phyloP scores from a whole-genome alignment of 2,329 filamentous ascomycete species.

The Herpotrichia juniperi region DNA sequence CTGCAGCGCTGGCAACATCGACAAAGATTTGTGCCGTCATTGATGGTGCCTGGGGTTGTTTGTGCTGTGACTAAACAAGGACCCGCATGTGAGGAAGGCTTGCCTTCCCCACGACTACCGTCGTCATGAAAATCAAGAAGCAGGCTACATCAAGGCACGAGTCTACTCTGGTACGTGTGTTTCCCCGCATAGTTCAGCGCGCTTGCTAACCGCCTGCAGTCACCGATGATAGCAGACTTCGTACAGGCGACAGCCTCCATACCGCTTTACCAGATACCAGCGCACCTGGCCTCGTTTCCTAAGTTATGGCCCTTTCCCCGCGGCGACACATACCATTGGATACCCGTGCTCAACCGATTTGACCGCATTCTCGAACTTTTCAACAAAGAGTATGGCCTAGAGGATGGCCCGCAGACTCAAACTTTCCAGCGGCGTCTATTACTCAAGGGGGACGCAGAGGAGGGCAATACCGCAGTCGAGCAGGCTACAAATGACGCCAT shows the following conservation, averaged over 20 bases:
- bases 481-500: constrained; percentile 55
- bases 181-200: constrained; percentile 9
- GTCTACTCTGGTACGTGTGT: constrained; percentile 53
- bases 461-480: constrained; percentile 33
- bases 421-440: constrained; percentile 74
- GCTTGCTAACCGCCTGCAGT: constrained; percentile 59
- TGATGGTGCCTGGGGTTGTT: neutral
- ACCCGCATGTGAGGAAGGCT: constrained; percentile 42
- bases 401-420: constrained; percentile 77
- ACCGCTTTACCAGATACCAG: constrained; percentile 77
- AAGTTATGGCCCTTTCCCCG: constrained; percentile 92
- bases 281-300: constrained; percentile 79
- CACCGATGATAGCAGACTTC: constrained; percentile 84
- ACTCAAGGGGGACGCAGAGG: constrained; percentile 61
- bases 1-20: neutral
- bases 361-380: constrained; percentile 86
- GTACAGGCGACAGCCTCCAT: constrained; percentile 72
- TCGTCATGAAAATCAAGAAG: constrained; percentile 62
- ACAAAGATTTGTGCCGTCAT: neutral
- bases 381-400: constrained; percentile 78
- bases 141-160: constrained; percentile 60
- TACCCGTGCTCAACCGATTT: constrained; percentile 89
- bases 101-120: constrained; percentile 43
- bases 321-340: constrained; percentile 98
- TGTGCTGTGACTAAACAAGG: neutral